These are phyloP conservation scores for Colletotrichum costaricense DNA, from an alignment of 2,329 filamentous ascomycete genomes.

Conservation along the genomic window DNA sequence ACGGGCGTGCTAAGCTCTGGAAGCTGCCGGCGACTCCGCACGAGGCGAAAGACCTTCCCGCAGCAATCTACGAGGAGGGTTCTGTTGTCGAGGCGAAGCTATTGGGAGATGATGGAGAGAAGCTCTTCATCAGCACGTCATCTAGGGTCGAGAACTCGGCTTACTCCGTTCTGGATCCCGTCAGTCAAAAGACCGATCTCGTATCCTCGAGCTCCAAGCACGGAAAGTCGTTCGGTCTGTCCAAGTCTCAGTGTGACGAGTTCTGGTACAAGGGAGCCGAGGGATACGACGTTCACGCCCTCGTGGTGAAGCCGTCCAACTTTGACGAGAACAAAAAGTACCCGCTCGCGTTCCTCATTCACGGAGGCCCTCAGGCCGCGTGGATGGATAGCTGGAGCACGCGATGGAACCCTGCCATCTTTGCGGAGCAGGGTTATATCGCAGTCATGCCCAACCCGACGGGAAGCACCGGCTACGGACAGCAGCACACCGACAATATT, in stretches of 20 bases:
- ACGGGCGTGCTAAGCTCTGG: conserved; percentile 72
- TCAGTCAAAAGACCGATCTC: conserved; percentile 48
- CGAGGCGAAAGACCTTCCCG: conserved; percentile 60
- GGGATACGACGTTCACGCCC: conserved; percentile 75
- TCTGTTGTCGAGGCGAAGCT: conserved; percentile 64
- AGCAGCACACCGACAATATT: conserved; percentile 82
- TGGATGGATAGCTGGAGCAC: conserved; percentile 84
- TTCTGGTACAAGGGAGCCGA: conserved; percentile 75
- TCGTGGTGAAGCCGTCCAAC: conserved; percentile 73
- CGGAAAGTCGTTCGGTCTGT: conserved; percentile 75
- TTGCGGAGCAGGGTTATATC: conserved; percentile 89
- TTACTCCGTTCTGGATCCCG: conserved; percentile 70
- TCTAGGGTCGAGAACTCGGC: conserved; percentile 79
- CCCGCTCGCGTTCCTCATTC: conserved; percentile 82
- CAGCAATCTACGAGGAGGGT: conserved; percentile 62
- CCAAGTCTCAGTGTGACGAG: conserved; percentile 71
- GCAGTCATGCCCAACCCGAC: conserved; percentile 86
- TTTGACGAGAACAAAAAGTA: conserved; percentile 80
- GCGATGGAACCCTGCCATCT: conserved; percentile 87
- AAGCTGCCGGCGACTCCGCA: conserved; percentile 67
- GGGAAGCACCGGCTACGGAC: conserved; percentile 85
- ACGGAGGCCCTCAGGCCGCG: conserved; percentile 84
- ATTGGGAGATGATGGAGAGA: conserved; percentile 57
- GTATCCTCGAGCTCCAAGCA: conserved; percentile 74
- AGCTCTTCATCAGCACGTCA: conserved; percentile 73